Percentiles rank a stretch among this genome's conserved stretches.
Evolutionary conservation across 164 flowering plant genomes (phyloP).

Genomic region (Aristolochia californica): DNA sequence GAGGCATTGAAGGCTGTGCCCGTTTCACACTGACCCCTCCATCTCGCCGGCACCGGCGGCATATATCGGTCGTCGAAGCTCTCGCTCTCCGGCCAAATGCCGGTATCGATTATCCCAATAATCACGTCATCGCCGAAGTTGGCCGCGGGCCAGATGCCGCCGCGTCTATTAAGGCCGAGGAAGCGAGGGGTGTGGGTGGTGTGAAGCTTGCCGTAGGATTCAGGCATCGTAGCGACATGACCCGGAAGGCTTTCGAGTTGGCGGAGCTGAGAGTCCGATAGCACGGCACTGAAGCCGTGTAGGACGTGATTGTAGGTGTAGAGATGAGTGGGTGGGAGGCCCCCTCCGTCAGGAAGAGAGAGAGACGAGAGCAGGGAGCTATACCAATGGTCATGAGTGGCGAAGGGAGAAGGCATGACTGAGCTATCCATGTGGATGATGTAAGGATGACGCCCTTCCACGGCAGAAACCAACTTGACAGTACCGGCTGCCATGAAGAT

Average conservation of each 20-base stretch:
- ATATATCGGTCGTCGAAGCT: constrained; percentile 31
- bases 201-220: constrained; percentile 3
- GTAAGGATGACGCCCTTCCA: constrained; percentile 16
- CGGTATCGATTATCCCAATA: constrained; percentile 13
- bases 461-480: too few species aligned
- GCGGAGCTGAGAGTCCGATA: constrained; percentile 5
- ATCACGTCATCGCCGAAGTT: constrained; percentile 11
- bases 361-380: constrained; percentile 3
- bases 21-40: constrained; percentile 37
- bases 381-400: constrained; percentile 8
- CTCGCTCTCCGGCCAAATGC: constrained; percentile 40
- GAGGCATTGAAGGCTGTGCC: constrained; percentile 3
- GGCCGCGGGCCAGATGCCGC: constrained; percentile 9
- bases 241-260: constrained; percentile 6
- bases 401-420: constrained; percentile 13
- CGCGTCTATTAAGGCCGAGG: constrained; percentile 4
- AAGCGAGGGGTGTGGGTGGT: constrained; percentile 14
- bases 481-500: not conserved
- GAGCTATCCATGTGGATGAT: constrained; percentile 17
- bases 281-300: constrained; percentile 9
- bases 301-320: constrained; percentile 8
- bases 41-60: constrained; percentile 23
- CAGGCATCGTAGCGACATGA: constrained; percentile 10
- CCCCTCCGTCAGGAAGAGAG: not conserved
- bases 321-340: not conserved